These are phyloP conservation scores for Leucocoprinus sp. DNA, from an alignment of 768 basidiomycete species.

Conservation along the genomic window DNA sequence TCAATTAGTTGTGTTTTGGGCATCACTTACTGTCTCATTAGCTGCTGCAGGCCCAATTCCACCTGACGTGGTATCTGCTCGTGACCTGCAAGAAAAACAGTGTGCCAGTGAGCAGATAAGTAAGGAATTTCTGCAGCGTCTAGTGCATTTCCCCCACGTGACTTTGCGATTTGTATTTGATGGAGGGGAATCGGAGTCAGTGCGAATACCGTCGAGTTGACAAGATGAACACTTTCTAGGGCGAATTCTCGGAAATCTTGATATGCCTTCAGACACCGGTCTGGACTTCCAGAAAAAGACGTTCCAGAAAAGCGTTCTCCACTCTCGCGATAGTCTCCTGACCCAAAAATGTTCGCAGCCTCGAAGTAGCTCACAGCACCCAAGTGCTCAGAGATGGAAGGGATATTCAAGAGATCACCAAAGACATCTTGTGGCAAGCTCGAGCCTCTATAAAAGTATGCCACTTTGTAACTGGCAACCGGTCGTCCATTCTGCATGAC, in stretches of 20 bases:
- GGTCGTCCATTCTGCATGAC: conserved; percentile 17
- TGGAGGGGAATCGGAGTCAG: conserved; percentile 30
- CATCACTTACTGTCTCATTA: conserved; percentile 25
- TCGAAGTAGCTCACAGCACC: conserved; percentile 29
- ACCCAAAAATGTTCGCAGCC: conserved; percentile 23
- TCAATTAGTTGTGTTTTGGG: neutral
- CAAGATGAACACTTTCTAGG: conserved; percentile 14
- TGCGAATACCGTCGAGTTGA: conserved; percentile 23
- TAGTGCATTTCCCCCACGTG: conserved; percentile 30
- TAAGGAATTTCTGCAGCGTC: conserved; percentile 28
- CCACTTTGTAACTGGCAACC: conserved; percentile 19
- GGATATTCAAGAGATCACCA: conserved; percentile 32
- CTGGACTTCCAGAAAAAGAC: conserved; percentile 24
- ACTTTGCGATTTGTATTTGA: conserved; percentile 25
- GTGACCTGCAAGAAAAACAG: conserved; percentile 19
- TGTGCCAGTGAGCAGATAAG: conserved; percentile 26
- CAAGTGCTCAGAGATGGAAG: conserved; percentile 19
- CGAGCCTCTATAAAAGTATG: conserved; percentile 30
- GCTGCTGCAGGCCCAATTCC: conserved; percentile 17
- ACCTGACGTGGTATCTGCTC: conserved; percentile 17
- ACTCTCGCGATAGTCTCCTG: conserved; percentile 22
- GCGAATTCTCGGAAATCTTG: conserved; percentile 24
- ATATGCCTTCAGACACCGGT: conserved; percentile 24
- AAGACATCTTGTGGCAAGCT: conserved; percentile 26
- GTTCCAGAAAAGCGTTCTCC: conserved; percentile 30